Base-by-base conservation (phyloP, 768 basidiomycete species). In the Lactarius sanguifluus region DNA sequence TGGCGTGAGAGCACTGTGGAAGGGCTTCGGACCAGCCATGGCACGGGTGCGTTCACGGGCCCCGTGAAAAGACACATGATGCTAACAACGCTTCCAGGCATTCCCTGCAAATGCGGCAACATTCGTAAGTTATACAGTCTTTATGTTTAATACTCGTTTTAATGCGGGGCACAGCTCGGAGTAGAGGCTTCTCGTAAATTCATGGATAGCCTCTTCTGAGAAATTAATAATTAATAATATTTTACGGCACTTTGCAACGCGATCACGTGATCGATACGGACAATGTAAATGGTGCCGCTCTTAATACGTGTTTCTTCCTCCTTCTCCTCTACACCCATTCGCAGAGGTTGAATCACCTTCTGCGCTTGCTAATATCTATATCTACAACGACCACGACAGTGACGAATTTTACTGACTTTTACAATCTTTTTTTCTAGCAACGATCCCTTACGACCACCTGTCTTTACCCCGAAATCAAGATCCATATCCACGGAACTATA, bases 1-100 rank as follows among this genome's bases (percentile, higher is more conserved):
- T 76, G 97, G 97, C 52, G 81, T 92, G 20, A 77, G 77, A 34
- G 96, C 96, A 1, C 80, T 99, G 12, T 99, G 95, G 94, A 98
- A 91, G 77, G 97, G 97, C 12, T 93, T 99, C 75, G 96, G 93
- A 56, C 97, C 96, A 18, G 97, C 97, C 20, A 98, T 98, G 96
- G 88, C 89, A 66, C 79, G 93, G 73, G 92, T 92, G 75, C 62
- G 89, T 79, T n/a, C 10, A 13, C 47, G 13, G 57, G 34, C 38
- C 41, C 23, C 61, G 18, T 43, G 57, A 41, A 12, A 41, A 50
- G 45, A 1, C 34, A 63, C 23, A 16, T 40, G 5, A 57, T 57
- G 59, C 57, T 62, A 47, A 52, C n/a, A 12, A 30, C 34, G 55
- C 23, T 59, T n/a, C 6, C 69, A 95, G 86, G 96, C 96, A 50